phyloP scores from a whole-genome alignment of 805 yeast genomes.

The Torulaspora quercuum region DNA sequence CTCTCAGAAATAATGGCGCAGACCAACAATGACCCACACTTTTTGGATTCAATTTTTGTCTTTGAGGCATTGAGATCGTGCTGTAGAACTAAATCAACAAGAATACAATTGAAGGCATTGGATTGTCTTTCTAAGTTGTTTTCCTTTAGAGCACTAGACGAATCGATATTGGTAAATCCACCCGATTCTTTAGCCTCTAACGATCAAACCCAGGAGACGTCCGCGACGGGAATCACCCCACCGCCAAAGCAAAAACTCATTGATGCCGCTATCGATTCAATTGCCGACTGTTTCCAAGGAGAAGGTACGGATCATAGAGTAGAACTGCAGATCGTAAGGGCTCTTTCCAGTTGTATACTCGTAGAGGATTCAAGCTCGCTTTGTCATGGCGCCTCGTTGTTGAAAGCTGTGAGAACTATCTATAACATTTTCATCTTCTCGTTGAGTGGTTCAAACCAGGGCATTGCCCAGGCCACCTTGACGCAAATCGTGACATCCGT shows the following conservation, averaged over 20 bases:
- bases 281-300: conserved; percentile 81
- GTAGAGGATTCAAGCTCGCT: conserved; percentile 70
- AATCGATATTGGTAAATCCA: conserved; percentile 49
- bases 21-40: conserved; percentile 24
- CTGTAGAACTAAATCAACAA: conserved; percentile 64
- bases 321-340: conserved; percentile 90
- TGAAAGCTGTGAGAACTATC: conserved; percentile 89
- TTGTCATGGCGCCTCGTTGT: conserved; percentile 79
- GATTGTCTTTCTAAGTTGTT: conserved; percentile 85
- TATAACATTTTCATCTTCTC: conserved; percentile 90
- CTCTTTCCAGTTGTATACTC: conserved; percentile 81
- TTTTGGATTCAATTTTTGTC: conserved; percentile 49
- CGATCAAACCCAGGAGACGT: conserved; percentile 26
- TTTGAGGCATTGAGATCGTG: conserved; percentile 76
- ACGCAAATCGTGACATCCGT: conserved; percentile 86
- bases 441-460: conserved; percentile 76
- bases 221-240: conserved; percentile 44
- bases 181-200: conserved; percentile 39
- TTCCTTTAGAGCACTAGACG: conserved; percentile 73
- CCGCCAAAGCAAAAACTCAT: conserved; percentile 58
- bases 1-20: conserved; percentile 29
- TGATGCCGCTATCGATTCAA: conserved; percentile 79
- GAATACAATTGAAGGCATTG: conserved; percentile 67
- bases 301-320: conserved; percentile 88
- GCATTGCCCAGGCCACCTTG: conserved; percentile 90